These are phyloP conservation scores for Tulasnella sp. DNA, from an alignment of 768 basidiomycete species.

Conservation along the genomic window DNA sequence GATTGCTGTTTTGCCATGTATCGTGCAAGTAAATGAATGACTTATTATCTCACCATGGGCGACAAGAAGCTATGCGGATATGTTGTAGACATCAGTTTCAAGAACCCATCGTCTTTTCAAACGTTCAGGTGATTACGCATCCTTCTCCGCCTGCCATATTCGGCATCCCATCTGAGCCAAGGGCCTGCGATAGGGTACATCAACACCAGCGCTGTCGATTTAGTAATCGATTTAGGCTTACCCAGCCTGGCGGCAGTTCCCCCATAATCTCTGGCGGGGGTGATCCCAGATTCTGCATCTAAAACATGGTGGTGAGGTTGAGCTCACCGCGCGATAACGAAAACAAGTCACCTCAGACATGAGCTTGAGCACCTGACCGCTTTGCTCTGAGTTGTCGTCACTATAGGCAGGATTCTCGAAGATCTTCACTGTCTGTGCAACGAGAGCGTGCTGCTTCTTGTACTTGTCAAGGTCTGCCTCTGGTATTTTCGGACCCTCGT, in stretches of 20 bases:
- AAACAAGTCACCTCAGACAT: slow-evolving; percentile 56
- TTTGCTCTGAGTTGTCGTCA: slow-evolving; percentile 42
- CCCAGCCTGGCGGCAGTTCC: slow-evolving; percentile 59
- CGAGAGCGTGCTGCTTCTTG: slow-evolving; percentile 46
- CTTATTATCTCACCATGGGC: no score
- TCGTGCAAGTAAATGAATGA: no score
- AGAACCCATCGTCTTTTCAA: no score
- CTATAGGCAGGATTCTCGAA: slow-evolving; percentile 54
- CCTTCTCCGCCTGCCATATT: slow-evolving; percentile 31
- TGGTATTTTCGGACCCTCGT: slow-evolving; percentile 44
- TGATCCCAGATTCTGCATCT: slow-evolving; percentile 73
- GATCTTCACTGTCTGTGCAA: slow-evolving; percentile 46
- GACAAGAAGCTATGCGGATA: no score
- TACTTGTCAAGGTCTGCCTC: slow-evolving; percentile 53
- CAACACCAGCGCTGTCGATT: background rate
- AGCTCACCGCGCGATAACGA: background rate
- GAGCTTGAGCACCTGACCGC: slow-evolving; percentile 45
- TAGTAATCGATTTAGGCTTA: background rate
- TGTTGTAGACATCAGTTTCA: no score
- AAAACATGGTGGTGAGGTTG: background rate
- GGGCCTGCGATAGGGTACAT: slow-evolving; percentile 22
- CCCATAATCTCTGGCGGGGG: slow-evolving; percentile 81
- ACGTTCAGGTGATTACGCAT: slow-evolving; percentile 29
- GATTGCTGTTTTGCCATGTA: no score
- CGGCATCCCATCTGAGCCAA: slow-evolving; percentile 47